These are phyloP conservation scores for Globisporangium radiosum DNA, from an alignment of 352 stramenopile genomes.

Conservation along the genomic window DNA sequence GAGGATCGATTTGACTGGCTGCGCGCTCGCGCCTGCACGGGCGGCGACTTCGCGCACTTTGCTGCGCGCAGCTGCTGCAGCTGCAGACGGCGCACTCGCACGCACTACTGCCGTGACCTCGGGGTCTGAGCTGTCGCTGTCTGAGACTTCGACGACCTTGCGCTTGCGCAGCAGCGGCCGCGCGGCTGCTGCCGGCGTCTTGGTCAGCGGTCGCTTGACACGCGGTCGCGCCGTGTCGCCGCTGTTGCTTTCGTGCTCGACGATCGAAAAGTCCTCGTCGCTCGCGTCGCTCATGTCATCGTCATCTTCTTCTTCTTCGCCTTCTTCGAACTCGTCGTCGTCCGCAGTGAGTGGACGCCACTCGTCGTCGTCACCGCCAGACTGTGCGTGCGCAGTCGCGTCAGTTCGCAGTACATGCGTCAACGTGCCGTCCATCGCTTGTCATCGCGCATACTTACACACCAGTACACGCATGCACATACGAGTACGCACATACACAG, in stretches of 20 bases:
- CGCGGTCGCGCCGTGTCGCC: neutral
- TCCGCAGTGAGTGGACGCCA: constrained; percentile 23
- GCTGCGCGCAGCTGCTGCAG: neutral
- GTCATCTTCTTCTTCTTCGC: constrained; percentile 18
- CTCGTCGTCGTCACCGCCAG: constrained; percentile 36
- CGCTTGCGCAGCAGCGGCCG: constrained; percentile 26
- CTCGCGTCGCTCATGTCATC: neutral
- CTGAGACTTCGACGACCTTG: constrained; percentile 30
- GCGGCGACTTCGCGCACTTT: constrained; percentile 11
- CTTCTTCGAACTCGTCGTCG: constrained; percentile 26
- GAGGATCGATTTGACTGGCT: constrained; percentile 29
- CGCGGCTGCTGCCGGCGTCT: neutral
- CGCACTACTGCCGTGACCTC: constrained; percentile 12
- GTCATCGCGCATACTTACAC: neutral
- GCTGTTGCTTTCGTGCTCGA: constrained; percentile 23
- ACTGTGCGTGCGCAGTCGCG: neutral
- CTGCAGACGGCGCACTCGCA: neutral
- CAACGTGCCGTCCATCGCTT: no score
- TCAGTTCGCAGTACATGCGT: neutral
- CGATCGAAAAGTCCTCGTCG: constrained; percentile 18
- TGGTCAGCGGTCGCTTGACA: constrained; percentile 15
- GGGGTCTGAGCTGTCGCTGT: constrained; percentile 48
- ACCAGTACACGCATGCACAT: neutral
- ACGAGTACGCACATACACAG: neutral
- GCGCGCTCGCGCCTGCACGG: constrained; percentile 1